Evolutionary conservation across 148 eudicot species (phyloP).

Genomic region (Cornus controversa): DNA sequence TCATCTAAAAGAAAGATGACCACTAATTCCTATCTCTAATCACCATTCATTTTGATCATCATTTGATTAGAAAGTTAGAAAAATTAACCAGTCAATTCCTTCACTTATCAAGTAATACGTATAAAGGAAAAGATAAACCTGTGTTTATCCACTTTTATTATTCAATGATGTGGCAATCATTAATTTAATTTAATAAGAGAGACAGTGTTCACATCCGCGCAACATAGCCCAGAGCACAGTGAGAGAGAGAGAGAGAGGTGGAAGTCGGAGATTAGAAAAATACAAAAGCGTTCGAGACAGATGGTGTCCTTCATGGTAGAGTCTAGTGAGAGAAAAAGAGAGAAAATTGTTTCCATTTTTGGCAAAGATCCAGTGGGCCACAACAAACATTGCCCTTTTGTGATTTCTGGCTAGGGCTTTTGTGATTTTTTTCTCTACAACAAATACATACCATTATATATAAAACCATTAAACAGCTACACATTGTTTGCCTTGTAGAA

Average conservation of each 20-base stretch:
- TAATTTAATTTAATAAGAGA: too few relatives aligned
- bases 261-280: neutral
- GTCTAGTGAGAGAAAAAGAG: neutral
- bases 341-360: neutral
- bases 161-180: too few relatives aligned
- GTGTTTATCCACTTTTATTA: too few relatives aligned
- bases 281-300: neutral
- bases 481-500: too few relatives aligned
- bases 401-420: slow-evolving; percentile 9
- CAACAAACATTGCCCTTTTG: neutral
- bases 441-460: neutral
- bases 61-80: too few relatives aligned
- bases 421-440: neutral
- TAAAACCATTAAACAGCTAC: too few relatives aligned
- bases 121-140: too few relatives aligned
- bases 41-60: too few relatives aligned
- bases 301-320: neutral
- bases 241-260: neutral
- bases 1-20: too few relatives aligned
- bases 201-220: slow-evolving; percentile 4
- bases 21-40: too few relatives aligned
- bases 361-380: slow-evolving; percentile 20
- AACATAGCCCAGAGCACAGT: neutral
- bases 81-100: too few relatives aligned
- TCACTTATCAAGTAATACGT: too few relatives aligned